Evolutionary conservation across 495 filamentous ascomycete genomes (phyloP).

Genomic region (Xylaria palmicola): DNA sequence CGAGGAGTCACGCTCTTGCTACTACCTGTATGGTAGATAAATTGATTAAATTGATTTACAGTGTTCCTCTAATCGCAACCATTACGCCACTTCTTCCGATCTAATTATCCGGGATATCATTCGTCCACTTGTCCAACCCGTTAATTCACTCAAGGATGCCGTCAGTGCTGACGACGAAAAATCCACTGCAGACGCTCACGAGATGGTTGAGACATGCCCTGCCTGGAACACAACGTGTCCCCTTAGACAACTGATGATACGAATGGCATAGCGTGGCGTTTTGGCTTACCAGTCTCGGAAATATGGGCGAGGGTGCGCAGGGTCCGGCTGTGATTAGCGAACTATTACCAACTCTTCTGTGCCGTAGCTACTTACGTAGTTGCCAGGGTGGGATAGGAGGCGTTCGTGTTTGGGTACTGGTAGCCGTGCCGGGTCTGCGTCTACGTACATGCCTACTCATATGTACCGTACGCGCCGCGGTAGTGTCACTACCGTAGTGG

Average conservation of each 20-base stretch:
- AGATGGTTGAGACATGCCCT: background rate
- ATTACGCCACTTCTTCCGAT: background rate
- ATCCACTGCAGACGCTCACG: background rate
- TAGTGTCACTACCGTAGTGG: no score
- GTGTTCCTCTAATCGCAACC: no score
- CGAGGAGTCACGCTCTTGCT: no score
- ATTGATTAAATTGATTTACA: no score
- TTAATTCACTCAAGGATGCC: background rate
- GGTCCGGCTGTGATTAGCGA: slow-evolving; percentile 2
- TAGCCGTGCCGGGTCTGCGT: no score
- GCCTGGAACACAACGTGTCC: slow-evolving; percentile 4
- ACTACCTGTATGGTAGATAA: no score
- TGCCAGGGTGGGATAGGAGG: no score
- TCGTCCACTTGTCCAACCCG: background rate
- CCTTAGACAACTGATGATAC: background rate
- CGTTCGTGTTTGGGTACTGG: no score
- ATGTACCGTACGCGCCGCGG: no score
- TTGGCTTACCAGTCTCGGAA: background rate
- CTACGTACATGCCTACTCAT: no score
- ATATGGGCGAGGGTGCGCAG: background rate
- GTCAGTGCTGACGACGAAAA: slow-evolving; percentile 3
- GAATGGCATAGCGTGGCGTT: slow-evolving; percentile 6
- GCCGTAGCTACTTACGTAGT: background rate
- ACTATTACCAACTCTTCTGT: background rate
- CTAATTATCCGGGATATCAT: slow-evolving; percentile 1